Conservation (phyloP, 257 asterid species). For the Nicotiana attenuata region DNA sequence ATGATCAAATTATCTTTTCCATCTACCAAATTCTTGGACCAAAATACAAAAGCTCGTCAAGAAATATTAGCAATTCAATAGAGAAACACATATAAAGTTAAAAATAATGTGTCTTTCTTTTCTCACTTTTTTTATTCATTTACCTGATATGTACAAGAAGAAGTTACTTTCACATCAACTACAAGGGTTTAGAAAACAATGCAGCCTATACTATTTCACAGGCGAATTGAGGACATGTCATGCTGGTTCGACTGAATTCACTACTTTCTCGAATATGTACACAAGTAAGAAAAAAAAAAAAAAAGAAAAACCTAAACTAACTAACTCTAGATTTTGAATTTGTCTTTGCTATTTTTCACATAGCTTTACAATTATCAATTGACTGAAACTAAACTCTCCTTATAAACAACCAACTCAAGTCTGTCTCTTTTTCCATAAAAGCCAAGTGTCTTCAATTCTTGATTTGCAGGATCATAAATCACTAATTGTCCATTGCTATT, state of each 20-base stretch:
- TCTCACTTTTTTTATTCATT: too few species aligned
- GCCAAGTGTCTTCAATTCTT: constrained; percentile 26
- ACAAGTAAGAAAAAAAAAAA: too few species aligned
- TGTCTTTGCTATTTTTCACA: background rate
- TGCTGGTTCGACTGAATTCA: background rate
- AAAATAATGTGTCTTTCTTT: too few species aligned
- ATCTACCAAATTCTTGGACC: too few species aligned
- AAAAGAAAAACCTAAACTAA: background rate
- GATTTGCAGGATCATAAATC: constrained; percentile 18
- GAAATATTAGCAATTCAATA: too few species aligned
- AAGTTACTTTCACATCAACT: background rate
- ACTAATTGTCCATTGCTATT: constrained; percentile 33
- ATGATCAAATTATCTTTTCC: too few species aligned
- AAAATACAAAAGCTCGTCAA: too few species aligned
- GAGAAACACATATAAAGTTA: too few species aligned
- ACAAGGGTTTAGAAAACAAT: background rate
- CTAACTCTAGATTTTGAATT: background rate
- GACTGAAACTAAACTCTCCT: constrained; percentile 36
- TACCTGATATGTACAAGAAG: background rate
- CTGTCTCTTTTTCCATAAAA: constrained; percentile 53
- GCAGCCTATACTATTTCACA: background rate
- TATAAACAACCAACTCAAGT: constrained; percentile 38
- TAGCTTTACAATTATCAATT: background rate
- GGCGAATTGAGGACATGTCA: too few species aligned
- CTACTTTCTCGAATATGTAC: background rate